Evolutionary conservation across 2,329 filamentous ascomycete genomes (phyloP).

Genomic region (Exophiala viscosa): DNA sequence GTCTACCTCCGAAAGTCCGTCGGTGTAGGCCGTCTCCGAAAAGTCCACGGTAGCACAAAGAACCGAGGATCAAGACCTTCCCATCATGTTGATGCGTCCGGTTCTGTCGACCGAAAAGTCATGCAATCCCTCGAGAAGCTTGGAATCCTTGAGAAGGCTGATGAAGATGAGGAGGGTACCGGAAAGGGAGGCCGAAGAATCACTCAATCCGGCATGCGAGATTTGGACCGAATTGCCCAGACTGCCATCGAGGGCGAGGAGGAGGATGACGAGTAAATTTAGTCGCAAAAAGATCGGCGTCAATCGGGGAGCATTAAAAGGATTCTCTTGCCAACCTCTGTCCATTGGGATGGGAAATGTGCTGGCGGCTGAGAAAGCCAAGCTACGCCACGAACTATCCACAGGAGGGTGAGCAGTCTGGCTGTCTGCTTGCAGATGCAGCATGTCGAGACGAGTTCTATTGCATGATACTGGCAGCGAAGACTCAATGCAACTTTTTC

Average conservation of each 20-base stretch:
- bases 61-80: conserved; percentile 91
- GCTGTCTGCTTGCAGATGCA: background rate
- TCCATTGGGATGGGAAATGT: background rate
- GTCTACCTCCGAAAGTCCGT: conserved; percentile 99
- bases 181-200: conserved; percentile 98
- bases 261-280: conserved; percentile 46
- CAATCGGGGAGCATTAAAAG: background rate
- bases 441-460: conserved; percentile 7
- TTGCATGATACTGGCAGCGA: conserved; percentile 15
- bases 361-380: background rate
- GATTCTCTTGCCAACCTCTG: background rate
- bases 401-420: background rate
- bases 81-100: conserved; percentile 93
- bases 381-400: background rate
- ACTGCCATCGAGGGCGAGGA: conserved; percentile 71
- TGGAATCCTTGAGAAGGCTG: conserved; percentile 79
- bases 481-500: conserved; percentile 21
- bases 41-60: conserved; percentile 93
- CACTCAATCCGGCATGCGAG: conserved; percentile 96
- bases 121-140: conserved; percentile 99
- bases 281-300: conserved; percentile 3
- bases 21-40: conserved; percentile 94
- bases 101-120: conserved; percentile 95
- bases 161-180: conserved; percentile 75
- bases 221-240: conserved; percentile 93